Base-by-base conservation (phyloP, 2,329 filamentous ascomycete species). In the Sarocladium brachiariae region DNA sequence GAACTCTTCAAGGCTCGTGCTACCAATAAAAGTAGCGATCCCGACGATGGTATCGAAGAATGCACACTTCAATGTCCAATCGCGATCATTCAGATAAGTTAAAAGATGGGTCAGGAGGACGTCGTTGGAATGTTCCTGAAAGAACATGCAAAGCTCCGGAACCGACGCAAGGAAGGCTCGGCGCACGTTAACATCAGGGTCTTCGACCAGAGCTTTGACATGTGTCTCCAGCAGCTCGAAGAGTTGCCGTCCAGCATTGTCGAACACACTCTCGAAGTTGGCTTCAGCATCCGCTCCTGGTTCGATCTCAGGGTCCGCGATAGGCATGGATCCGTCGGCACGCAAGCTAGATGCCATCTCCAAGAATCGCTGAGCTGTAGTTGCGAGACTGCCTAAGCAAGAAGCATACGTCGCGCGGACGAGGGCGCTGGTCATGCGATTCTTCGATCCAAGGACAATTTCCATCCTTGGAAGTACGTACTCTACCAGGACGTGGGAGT, bases 21-120 rank as follows among this genome's bases (percentile, higher is more conserved):
- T 90, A 24, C 93, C 93, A 30, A 97, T 80, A 58, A 96, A 96
- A 1, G 88, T 82, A 3, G 91, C 89, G 56, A 99, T 91, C 3
- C 91, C 92, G 14, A 97, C 89, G 23, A 97, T 89, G 0, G 90
- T 89, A 61, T 96, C 91, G 61, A 99, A 96, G 63, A 97, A 97
- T 2, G 92, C 90, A 60, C 90, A 96, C 65, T 96, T 96, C 27
- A 99, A 72, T 65, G 89, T 89, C 93, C 93, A 99, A 64, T 99
- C 91, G 37, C 86, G 83, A 60, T 97, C 93, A 58, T 99, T 99
- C 8, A 99, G 71, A 60, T 99, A 99, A 0, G 93, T 99, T 62
- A 97, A 97, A 24, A 99, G 74, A 69, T 99, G 93, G 27, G 90
- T 95, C 19, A 99, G 73, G 14, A 99, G 84, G n/a, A 99, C 89